Base-by-base conservation (phyloP, 2,329 filamentous ascomycete genomes). In the Niveomyces coronatus region DNA sequence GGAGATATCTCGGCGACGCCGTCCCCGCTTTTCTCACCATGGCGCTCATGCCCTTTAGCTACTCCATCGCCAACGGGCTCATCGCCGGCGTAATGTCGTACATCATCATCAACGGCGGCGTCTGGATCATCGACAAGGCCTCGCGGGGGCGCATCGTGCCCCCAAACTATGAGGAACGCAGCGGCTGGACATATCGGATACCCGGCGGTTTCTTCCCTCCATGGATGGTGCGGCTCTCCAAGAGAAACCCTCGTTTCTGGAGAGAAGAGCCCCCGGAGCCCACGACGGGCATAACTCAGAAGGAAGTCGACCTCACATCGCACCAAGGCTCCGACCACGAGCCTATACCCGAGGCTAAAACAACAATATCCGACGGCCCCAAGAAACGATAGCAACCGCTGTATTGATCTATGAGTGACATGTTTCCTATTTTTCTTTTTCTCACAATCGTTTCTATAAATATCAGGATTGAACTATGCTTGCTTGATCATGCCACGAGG, bases 11-110 rank as follows among this genome's bases (percentile, higher is more conserved):
- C 44, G 85, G 85, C 37, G 86, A 94, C 55, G 80, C 84, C 1
- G 70, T 93, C 17, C 86, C 86, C 0, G 85, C 86, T 3, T 93
- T 93, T 62, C 65, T 93, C 24, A 87, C 83, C 35, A 82, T 94
- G 45, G 76, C 79, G 41, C 63, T 88, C 44, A 93, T 94, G 86
- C 85, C 86, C 0, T 91, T 93, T 61, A 87, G 83, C 2, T 94
- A 91, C 65, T 85, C 79, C 28, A 91, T 93, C 52, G 84, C 86
- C 10, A 84, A 93, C 52, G 86, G 86, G 33, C 68, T 94, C 13
- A 93, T 93, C 49, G 83, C 74, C 2, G 84, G 85, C 37, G 82
- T 93, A 50, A 68, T 80, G 51, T 76, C 76, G 27, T 93, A 93
- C 59, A 79, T 81, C 31, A 54, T 82, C 45, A 71, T 94, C 60